Base-by-base conservation (phyloP, 768 basidiomycete species). In the Pulveroboletus frians region DNA sequence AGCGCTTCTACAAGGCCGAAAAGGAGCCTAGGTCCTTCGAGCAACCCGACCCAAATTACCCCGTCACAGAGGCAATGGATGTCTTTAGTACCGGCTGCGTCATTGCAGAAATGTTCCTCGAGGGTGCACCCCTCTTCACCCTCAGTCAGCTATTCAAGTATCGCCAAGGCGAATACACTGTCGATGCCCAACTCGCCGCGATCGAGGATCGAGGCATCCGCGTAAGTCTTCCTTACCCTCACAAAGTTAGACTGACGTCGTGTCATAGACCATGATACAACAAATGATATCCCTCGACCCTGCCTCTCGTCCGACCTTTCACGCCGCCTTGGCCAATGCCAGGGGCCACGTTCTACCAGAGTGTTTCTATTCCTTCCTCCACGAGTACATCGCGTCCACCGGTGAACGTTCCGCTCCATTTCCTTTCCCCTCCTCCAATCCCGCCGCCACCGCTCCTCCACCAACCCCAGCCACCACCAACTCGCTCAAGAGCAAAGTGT, bases 71-170 rank as follows among this genome's bases (percentile, higher is more conserved):
- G 69, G 78, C 88, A 4, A 99, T 99, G 96, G 96, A 99, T 65
- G 88, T 93, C 43, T 99, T 98, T 62, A 92, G 92, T 55, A 79
- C 80, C 1, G 96, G 96, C 20, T 97, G 95, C 64, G 93, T 97
- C 13, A 80, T 98, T 31, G 92, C 93, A 1, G 96, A 99, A 68
- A 76, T 99, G 53, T 98, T 96, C 72, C 74, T 93, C 51, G 96
- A 99, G 63, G 96, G 96, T 2, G 84, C 89, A 0, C 88, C 88
- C 3, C 75, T 96, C 45, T 98, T 98, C 72, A 92, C 88, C 1
- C 76, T 99, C 42, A 92, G 91, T 64, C 94, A 97, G 62, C 71
- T 99, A 48, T 97, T 90, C 77, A 92, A 93, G 66, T 99, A 94
- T 61, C 72, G 92, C 32, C 85, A 89, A 54, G 91, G 92, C 7